Evolutionary conservation across 495 filamentous ascomycete genomes (phyloP).

Genomic region (Talaromyces stipitatus): DNA sequence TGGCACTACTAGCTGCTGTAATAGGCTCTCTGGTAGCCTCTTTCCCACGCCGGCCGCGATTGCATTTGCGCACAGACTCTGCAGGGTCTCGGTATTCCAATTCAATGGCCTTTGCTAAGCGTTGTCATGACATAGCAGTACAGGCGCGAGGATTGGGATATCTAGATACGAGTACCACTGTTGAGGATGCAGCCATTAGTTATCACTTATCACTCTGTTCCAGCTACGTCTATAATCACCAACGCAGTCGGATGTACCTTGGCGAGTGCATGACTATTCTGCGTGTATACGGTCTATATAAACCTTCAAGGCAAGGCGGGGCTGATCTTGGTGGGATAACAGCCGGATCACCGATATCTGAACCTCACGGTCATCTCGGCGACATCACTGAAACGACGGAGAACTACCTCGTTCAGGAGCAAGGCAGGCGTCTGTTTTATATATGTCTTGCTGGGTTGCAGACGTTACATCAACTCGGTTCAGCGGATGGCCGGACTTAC

Average conservation of each 20-base stretch:
- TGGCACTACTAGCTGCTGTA: constrained; percentile 77
- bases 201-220: constrained; percentile 71
- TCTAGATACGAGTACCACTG: constrained; percentile 54
- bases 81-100: constrained; percentile 46
- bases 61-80: constrained; percentile 57
- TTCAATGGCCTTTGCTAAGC: constrained; percentile 61
- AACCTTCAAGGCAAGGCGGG: constrained; percentile 26
- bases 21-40: constrained; percentile 68
- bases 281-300: constrained; percentile 56
- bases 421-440: constrained; percentile 75
- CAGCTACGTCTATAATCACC: constrained; percentile 60
- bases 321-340: background rate
- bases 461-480: constrained; percentile 60
- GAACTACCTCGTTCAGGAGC: constrained; percentile 68
- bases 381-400: constrained; percentile 20
- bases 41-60: constrained; percentile 68
- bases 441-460: constrained; percentile 59
- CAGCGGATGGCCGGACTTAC: constrained; percentile 51
- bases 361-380: constrained; percentile 14
- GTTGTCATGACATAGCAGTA: constrained; percentile 64
- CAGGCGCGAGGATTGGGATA: constrained; percentile 65
- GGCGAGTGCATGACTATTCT: constrained; percentile 67
- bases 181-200: constrained; percentile 80
- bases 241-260: constrained; percentile 60
- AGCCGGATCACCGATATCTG: constrained; percentile 15